A percentile compares a stretch with the other conserved stretches of the same genome.
phyloP scores from a whole-genome alignment of 371 early-diverging fungal genomes.

The Mortierella sp. region DNA sequence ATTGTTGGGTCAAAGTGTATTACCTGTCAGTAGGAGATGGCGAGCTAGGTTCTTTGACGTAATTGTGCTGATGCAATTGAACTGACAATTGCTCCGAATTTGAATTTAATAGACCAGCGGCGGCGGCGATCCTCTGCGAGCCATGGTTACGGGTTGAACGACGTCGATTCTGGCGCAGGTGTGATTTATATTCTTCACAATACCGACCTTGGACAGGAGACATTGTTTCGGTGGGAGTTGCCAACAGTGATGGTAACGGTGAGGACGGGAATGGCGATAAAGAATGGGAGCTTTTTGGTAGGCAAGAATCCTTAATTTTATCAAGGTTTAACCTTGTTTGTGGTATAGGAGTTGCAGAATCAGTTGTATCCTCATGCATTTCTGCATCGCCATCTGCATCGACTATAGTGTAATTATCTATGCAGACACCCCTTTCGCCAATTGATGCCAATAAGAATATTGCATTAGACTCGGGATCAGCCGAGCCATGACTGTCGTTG shows the following conservation, averaged over 20 bases:
- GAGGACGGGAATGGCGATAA: background rate
- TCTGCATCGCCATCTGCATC: background rate
- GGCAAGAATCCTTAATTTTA: background rate
- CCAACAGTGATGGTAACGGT: background rate
- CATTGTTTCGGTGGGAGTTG: background rate
- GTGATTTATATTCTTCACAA: slow-evolving; percentile 8
- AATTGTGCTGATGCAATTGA: background rate
- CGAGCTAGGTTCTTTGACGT: background rate
- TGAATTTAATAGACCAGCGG: no score
- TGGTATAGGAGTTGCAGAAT: background rate
- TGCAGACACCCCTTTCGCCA: background rate
- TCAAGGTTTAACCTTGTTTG: slow-evolving; percentile 4
- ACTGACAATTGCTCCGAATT: background rate
- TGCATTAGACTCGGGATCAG: no score
- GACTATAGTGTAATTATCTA: background rate
- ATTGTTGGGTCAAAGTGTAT: no score
- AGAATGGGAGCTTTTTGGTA: background rate
- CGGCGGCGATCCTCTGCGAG: background rate
- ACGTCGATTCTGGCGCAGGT: background rate
- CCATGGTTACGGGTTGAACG: background rate
- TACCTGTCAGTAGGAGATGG: no score
- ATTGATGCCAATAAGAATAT: no score
- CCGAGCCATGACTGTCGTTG: no score
- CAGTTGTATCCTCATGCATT: slow-evolving; percentile 6
- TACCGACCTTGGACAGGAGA: background rate